Evolutionary conservation across 306 rosid species (phyloP).

Genomic region (Cicer pinnatifidum): DNA sequence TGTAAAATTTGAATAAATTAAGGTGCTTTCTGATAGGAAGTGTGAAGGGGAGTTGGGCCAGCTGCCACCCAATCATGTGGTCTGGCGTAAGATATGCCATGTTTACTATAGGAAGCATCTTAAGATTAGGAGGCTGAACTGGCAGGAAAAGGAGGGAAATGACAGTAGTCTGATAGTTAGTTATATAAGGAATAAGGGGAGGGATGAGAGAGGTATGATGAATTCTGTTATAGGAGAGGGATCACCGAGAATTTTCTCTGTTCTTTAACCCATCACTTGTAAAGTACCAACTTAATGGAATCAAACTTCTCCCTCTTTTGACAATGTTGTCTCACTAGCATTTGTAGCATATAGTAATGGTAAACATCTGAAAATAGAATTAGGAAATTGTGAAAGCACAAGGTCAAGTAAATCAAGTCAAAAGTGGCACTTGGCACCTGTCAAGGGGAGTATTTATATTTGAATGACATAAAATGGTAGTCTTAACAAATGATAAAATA

Average conservation of each 20-base stretch:
- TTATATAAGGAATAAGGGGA: background rate
- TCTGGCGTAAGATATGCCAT: background rate
- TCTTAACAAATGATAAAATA: conserved; percentile 10
- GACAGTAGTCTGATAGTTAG: background rate
- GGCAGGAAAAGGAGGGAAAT: conserved; percentile 3
- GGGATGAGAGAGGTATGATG: too few species aligned
- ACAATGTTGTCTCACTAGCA: conserved; percentile 29
- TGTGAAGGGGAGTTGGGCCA: background rate
- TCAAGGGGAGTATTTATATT: conserved; percentile 13
- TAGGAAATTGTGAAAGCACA: conserved; percentile 15
- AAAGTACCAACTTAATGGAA: conserved; percentile 30
- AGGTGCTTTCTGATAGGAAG: background rate
- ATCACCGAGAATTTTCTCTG: background rate
- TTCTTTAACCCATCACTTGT: conserved; percentile 3
- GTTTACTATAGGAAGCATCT: background rate
- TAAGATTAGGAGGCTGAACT: conserved; percentile 2
- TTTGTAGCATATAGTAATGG: background rate
- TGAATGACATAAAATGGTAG: background rate
- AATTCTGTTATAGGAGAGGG: background rate
- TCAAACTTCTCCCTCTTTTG: conserved; percentile 19
- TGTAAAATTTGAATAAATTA: conserved; percentile 21
- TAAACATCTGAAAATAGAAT: conserved; percentile 39
- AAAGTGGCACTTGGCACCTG: conserved; percentile 31
- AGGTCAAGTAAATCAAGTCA: conserved; percentile 28
- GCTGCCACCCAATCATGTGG: background rate